These are phyloP conservation scores for Plasmodium ovale DNA, from an alignment of 169 alveolate species.

Conservation along the genomic window DNA sequence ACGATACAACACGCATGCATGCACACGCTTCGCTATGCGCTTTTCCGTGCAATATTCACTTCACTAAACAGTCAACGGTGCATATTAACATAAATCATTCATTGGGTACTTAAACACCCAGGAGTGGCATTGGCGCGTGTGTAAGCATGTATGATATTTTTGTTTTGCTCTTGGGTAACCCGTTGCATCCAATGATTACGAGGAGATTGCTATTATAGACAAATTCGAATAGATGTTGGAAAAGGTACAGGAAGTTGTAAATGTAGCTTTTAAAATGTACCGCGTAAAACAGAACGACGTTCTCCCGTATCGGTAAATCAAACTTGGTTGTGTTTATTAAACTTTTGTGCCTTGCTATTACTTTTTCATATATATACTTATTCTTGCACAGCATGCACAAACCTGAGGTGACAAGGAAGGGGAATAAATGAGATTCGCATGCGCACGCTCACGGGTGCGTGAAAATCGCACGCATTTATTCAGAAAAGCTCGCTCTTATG, in stretches of 20 bases:
- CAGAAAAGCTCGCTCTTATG: too few species aligned
- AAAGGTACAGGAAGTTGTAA: slow-evolving; percentile 23
- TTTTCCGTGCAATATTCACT: too few species aligned
- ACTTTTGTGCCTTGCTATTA: slow-evolving; percentile 26
- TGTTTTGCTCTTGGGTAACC: slow-evolving; percentile 11
- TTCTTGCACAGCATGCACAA: slow-evolving; percentile 42
- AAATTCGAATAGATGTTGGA: slow-evolving; percentile 47
- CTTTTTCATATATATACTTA: slow-evolving; percentile 62
- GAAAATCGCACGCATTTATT: neutral
- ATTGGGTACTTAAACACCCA: too few species aligned
- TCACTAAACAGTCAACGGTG: too few species aligned
- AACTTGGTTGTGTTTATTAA: slow-evolving; percentile 12
- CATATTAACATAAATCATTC: too few species aligned
- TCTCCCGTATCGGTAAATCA: slow-evolving; percentile 46
- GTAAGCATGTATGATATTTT: neutral
- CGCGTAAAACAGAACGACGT: slow-evolving; percentile 28
- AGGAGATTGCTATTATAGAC: slow-evolving; percentile 37
- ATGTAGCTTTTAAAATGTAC: slow-evolving; percentile 30
- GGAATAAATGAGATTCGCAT: slow-evolving; percentile 4
- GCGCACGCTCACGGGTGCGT: neutral
- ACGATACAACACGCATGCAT: too few species aligned
- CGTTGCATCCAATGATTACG: slow-evolving; percentile 60
- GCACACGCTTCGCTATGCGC: neutral
- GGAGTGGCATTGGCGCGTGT: neutral
- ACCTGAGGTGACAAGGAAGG: slow-evolving; percentile 16